These are phyloP conservation scores for Oxalis stricta DNA, from an alignment of 441 rosid species.

Conservation along the genomic window DNA sequence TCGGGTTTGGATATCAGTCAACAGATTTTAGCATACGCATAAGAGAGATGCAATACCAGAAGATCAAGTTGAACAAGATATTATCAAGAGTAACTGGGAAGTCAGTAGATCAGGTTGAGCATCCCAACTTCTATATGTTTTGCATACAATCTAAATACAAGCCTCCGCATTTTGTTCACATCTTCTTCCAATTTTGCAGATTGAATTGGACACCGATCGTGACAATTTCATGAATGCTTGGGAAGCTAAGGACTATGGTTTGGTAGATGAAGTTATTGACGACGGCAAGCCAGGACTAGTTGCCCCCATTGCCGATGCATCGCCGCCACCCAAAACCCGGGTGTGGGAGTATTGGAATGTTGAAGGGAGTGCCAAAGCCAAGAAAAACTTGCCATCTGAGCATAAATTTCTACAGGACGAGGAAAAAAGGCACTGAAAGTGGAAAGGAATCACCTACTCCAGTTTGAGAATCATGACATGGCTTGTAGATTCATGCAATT, in stretches of 20 bases:
- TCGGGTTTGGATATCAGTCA: slow-evolving; percentile 38
- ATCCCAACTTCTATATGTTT: background rate
- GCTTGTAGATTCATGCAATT: too few relatives aligned
- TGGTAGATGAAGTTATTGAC: slow-evolving; percentile 65
- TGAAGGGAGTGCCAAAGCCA: slow-evolving; percentile 46
- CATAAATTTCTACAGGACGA: slow-evolving; percentile 32
- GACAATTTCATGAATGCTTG: slow-evolving; percentile 78
- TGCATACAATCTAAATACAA: background rate
- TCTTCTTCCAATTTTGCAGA: slow-evolving; percentile 18
- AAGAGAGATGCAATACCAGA: slow-evolving; percentile 71
- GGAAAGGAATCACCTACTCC: slow-evolving; percentile 23
- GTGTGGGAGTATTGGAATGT: slow-evolving; percentile 64
- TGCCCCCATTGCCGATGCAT: slow-evolving; percentile 50
- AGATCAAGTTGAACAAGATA: slow-evolving; percentile 65
- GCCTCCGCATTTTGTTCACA: background rate
- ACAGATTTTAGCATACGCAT: slow-evolving; percentile 57
- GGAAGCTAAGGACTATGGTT: slow-evolving; percentile 84
- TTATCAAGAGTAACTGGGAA: slow-evolving; percentile 65
- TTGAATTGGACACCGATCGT: slow-evolving; percentile 66
- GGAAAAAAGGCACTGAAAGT: slow-evolving; percentile 7
- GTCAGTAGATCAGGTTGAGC: slow-evolving; percentile 45
- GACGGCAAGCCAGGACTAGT: slow-evolving; percentile 80
- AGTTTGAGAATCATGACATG: slow-evolving; percentile 8
- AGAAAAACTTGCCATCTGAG: slow-evolving; percentile 48
- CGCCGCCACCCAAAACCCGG: slow-evolving; percentile 58